A percentile compares a stretch with the other conserved stretches of the same genome.
Evolutionary conservation across 2,329 filamentous ascomycete genomes (phyloP).

Genomic region (Sclerotinia glacialis): DNA sequence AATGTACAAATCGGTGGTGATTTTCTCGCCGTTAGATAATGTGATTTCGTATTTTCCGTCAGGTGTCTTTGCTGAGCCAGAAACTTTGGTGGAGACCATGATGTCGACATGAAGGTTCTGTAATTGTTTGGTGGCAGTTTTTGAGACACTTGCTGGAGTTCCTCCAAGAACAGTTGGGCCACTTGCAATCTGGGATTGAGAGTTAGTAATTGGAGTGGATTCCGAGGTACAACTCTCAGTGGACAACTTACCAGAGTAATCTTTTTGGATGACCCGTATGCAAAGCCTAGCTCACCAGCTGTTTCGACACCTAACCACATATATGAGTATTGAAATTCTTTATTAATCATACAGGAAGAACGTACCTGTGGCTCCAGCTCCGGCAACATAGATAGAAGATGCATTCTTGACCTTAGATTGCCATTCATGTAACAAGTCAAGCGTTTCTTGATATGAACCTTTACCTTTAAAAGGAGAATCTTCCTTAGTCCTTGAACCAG

Average conservation of each 20-base stretch:
- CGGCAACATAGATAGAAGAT: constrained; percentile 36
- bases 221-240: constrained; percentile 27
- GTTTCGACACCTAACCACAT: constrained; percentile 33
- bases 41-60: constrained; percentile 50
- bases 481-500: constrained; percentile 46
- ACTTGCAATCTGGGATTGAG: constrained; percentile 29
- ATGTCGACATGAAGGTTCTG: constrained; percentile 52
- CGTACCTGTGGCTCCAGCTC: constrained; percentile 37
- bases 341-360: not conserved
- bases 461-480: constrained; percentile 50
- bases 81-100: constrained; percentile 45
- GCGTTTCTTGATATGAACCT: constrained; percentile 41
- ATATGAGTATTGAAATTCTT: not conserved
- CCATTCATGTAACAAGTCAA: constrained; percentile 28
- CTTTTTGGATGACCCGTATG: constrained; percentile 35
- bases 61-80: constrained; percentile 38
- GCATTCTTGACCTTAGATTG: constrained; percentile 29
- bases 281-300: constrained; percentile 39
- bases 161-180: constrained; percentile 38
- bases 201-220: not conserved
- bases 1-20: constrained; percentile 55
- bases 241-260: constrained; percentile 36
- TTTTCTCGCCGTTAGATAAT: constrained; percentile 48
- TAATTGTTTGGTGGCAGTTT: constrained; percentile 45
- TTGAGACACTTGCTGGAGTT: constrained; percentile 30